Conservation (phyloP, 805 yeast genomes). For the Barnettozyma sucrosica region DNA sequence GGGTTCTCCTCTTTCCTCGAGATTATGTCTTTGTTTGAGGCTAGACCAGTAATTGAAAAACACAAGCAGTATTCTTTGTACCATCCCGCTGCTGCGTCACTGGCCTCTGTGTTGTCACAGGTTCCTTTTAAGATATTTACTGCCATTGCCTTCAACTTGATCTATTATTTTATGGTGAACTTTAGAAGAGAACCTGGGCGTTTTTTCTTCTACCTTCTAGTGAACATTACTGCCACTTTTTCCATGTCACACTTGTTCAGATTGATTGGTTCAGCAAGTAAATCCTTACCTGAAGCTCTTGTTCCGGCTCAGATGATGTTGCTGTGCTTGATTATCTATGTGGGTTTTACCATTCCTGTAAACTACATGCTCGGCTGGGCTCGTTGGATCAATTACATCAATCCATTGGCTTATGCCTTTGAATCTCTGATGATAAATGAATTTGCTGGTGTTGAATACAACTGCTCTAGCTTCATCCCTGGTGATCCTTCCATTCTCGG, state of each 20-base stretch:
- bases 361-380: slow-evolving; percentile 54
- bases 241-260: slow-evolving; percentile 50
- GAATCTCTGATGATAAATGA: slow-evolving; percentile 53
- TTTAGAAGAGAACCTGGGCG: slow-evolving; percentile 44
- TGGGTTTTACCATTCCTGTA: slow-evolving; percentile 53
- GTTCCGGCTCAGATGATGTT: slow-evolving; percentile 47
- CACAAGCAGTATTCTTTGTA: slow-evolving; percentile 69
- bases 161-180: slow-evolving; percentile 52
- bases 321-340: slow-evolving; percentile 40
- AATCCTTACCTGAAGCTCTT: slow-evolving; percentile 45
- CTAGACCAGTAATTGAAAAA: slow-evolving; percentile 55
- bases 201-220: slow-evolving; percentile 45
- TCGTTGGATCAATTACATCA: slow-evolving; percentile 52
- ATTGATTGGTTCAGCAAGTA: slow-evolving; percentile 42
- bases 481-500: slow-evolving; percentile 17
- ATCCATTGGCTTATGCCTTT: slow-evolving; percentile 50
- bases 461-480: slow-evolving; percentile 46
- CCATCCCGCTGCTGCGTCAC: slow-evolving; percentile 68
- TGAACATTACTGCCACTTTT: slow-evolving; percentile 36
- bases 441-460: slow-evolving; percentile 37
- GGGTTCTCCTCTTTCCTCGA: slow-evolving; percentile 53
- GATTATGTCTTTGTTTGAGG: slow-evolving; percentile 48
- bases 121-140: slow-evolving; percentile 54
- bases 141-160: slow-evolving; percentile 38
- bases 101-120: slow-evolving; percentile 55